A percentile compares a stretch with the other conserved stretches of the same genome.
These are phyloP conservation scores for Colletotrichum sp. DNA, from an alignment of 2,329 filamentous ascomycete genomes.

Conservation along the genomic window DNA sequence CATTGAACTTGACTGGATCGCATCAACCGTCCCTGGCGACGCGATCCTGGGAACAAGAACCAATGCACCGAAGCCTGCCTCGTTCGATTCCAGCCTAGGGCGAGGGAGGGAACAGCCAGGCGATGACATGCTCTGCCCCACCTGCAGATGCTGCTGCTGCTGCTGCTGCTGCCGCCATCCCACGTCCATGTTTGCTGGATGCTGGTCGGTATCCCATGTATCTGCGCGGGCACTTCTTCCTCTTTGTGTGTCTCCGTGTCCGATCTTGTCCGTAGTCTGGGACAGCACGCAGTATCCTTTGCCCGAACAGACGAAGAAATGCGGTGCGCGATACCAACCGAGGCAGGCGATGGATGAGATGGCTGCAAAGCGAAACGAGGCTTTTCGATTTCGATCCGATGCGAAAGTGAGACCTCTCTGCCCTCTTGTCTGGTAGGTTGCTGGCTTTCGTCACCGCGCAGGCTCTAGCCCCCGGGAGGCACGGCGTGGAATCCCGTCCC, in stretches of 20 bases:
- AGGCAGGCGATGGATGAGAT: background rate
- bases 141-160: background rate
- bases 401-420: background rate
- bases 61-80: slow-evolving; percentile 17
- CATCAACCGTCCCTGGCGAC: slow-evolving; percentile 9
- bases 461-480: background rate
- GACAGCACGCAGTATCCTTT: background rate
- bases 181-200: background rate
- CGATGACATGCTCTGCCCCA: slow-evolving; percentile 20
- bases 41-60: slow-evolving; percentile 9
- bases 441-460: background rate
- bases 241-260: background rate
- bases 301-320: background rate
- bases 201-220: background rate
- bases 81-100: slow-evolving; percentile 5
- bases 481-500: background rate
- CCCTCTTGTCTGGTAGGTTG: background rate
- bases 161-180: background rate
- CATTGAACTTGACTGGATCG: slow-evolving; percentile 20
- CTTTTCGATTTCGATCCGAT: background rate
- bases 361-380: background rate
- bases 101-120: background rate
- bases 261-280: background rate
- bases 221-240: background rate
- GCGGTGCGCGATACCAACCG: background rate